phyloP scores from a whole-genome alignment of 108 stramenopile genomes.

The Fistulifera solaris region DNA sequence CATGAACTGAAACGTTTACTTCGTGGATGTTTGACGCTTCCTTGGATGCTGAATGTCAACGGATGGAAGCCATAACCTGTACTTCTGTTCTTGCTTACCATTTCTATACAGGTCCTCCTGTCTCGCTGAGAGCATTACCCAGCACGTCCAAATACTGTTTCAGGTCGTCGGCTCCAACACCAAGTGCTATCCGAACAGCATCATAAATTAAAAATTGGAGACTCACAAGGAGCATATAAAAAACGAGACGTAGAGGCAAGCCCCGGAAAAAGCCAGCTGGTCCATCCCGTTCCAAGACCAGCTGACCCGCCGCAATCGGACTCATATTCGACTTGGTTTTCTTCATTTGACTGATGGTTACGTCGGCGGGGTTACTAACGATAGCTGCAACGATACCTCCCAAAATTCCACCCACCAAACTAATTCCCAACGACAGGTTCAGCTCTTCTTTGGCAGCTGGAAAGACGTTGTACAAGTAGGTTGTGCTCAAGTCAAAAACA shows the following conservation, averaged over 20 bases:
- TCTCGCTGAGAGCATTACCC: constrained; percentile 33
- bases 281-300: constrained; percentile 31
- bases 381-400: constrained; percentile 57
- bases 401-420: constrained; percentile 52
- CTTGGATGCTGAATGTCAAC: too few relatives aligned
- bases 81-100: not conserved
- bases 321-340: constrained; percentile 52
- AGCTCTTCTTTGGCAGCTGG: constrained; percentile 63
- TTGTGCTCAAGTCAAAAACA: constrained; percentile 55
- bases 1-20: too few relatives aligned
- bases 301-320: constrained; percentile 32
- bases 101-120: constrained; percentile 14
- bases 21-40: too few relatives aligned
- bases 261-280: constrained; percentile 36
- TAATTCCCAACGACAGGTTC: constrained; percentile 47
- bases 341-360: constrained; percentile 57
- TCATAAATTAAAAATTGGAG: constrained; percentile 70
- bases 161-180: constrained; percentile 65
- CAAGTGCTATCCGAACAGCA: constrained; percentile 51
- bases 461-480: constrained; percentile 39
- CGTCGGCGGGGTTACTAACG: constrained; percentile 57
- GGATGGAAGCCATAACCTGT: too few relatives aligned
- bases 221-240: constrained; percentile 45
- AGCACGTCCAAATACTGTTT: constrained; percentile 67
- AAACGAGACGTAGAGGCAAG: constrained; percentile 49